Percentiles rank a stretch among this genome's conserved stretches.
phyloP scores from a whole-genome alignment of 2,329 filamentous ascomycete species.

The Lizonia empirigonia region DNA sequence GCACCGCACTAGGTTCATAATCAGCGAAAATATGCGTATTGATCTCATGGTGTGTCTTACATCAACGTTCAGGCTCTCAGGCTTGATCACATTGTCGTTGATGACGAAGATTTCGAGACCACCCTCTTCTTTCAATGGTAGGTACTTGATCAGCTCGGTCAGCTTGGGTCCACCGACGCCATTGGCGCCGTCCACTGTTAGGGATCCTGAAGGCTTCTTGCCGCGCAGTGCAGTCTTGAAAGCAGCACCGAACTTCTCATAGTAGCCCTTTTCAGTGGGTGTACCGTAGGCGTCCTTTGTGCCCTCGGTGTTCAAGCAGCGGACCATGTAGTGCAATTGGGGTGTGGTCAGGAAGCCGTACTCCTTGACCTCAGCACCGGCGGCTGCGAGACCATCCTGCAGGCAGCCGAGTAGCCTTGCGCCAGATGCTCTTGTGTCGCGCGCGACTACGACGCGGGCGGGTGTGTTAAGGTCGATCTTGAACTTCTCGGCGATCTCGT shows the following conservation, averaged over 20 bases:
- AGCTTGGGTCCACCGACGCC: conserved; percentile 95
- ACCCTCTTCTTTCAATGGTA: conserved; percentile 69
- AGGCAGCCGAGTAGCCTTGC: conserved; percentile 81
- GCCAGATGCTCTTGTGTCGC: conserved; percentile 92
- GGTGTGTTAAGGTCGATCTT: conserved; percentile 70
- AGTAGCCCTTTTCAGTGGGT: conserved; percentile 89
- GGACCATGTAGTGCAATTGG: conserved; percentile 96
- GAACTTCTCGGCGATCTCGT: conserved; percentile 63
- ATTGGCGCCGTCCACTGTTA: conserved; percentile 95
- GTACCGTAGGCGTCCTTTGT: conserved; percentile 87
- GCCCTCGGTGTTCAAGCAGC: conserved; percentile 90
- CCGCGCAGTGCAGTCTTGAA: conserved; percentile 83
- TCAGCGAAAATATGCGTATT: conserved; percentile 14
- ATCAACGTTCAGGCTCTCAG: conserved; percentile 86
- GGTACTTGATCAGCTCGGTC: conserved; percentile 79
- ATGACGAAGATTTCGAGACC: conserved; percentile 81
- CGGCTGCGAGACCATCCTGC: conserved; percentile 77
- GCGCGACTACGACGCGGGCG: conserved; percentile 84
- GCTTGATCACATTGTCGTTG: conserved; percentile 91
- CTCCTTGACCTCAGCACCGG: conserved; percentile 76
- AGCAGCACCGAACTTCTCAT: conserved; percentile 84
- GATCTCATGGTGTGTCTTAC: conserved; percentile 56
- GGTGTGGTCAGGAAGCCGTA: conserved; percentile 93
- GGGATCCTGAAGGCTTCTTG: conserved; percentile 68
- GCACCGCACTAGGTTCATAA: conserved; percentile 73